Percentiles rank a stretch among this genome's conserved stretches.
Evolutionary conservation across 2,329 filamentous ascomycete species (phyloP).

Genomic region (Fusarium continuum): DNA sequence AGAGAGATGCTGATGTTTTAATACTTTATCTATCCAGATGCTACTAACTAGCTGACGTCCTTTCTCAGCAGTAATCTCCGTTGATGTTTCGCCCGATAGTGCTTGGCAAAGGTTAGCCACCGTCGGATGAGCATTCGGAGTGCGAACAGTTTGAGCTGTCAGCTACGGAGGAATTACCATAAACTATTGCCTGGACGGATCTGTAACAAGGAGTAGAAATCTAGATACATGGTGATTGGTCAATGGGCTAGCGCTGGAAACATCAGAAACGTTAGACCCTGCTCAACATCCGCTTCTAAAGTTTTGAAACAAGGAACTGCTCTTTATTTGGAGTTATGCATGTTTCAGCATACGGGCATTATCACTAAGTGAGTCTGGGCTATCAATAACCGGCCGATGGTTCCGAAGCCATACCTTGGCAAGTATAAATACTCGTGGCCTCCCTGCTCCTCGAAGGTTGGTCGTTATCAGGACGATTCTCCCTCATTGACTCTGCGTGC

Average conservation of each 20-base stretch:
- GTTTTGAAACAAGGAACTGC: conserved; percentile 22
- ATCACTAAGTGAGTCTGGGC: not conserved
- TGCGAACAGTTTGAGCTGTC: not conserved
- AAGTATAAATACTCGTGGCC: too few species aligned
- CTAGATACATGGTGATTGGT: not conserved
- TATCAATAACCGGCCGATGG: too few species aligned
- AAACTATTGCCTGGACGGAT: not conserved
- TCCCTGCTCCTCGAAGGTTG: too few species aligned
- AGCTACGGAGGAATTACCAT: conserved; percentile 10
- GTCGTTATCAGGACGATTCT: too few species aligned
- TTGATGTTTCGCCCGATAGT: conserved; percentile 2
- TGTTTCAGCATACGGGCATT: conserved; percentile 3
- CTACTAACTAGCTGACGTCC: not conserved
- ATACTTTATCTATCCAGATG: not conserved
- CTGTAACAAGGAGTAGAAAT: not conserved
- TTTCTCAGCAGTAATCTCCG: not conserved
- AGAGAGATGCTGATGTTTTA: conserved; percentile 7
- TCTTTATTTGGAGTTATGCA: conserved; percentile 15
- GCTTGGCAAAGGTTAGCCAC: not conserved
- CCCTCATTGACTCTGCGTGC: too few species aligned
- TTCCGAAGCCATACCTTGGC: not conserved
- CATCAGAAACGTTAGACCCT: conserved; percentile 5
- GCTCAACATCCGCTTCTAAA: not conserved
- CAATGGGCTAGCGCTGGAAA: not conserved
- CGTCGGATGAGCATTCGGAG: not conserved